phyloP scores from a whole-genome alignment of 1,284 basidiomycete genomes.

The Cutaneotrichosporon cutaneum region DNA sequence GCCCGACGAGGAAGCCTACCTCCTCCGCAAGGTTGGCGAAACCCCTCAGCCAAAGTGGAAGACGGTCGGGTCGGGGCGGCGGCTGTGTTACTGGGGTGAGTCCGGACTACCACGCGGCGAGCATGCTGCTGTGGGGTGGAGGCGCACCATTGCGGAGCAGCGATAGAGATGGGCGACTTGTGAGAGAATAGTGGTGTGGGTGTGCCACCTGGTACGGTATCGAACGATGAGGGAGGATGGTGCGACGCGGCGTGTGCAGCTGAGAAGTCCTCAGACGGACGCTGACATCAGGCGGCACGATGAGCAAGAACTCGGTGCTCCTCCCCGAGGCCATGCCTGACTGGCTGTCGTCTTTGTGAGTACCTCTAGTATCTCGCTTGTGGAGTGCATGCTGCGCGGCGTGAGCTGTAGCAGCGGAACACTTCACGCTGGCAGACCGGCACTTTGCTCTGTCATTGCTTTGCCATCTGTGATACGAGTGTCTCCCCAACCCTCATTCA shows the following conservation, averaged over 20 bases:
- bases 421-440: too few species aligned
- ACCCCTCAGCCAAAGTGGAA: conserved; percentile 83
- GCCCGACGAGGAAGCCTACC: conserved; percentile 71
- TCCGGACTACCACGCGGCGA: too few species aligned
- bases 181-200: too few species aligned
- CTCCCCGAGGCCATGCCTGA: conserved; percentile 46
- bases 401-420: background rate
- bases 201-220: too few species aligned
- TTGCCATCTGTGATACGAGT: too few species aligned
- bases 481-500: too few species aligned
- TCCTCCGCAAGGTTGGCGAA: conserved; percentile 72
- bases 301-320: conserved; percentile 46
- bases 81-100: conserved; percentile 75
- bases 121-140: too few species aligned
- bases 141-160: too few species aligned
- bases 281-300: conserved; percentile 42
- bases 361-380: background rate
- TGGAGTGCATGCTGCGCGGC: background rate
- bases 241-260: too few species aligned
- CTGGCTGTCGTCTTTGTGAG: conserved; percentile 45
- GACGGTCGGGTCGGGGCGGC: conserved; percentile 67
- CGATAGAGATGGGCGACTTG: too few species aligned
- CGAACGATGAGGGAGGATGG: too few species aligned
- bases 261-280: background rate
- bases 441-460: too few species aligned